These are phyloP conservation scores for Byssoonygena ceratinophila DNA, from an alignment of 2,329 filamentous ascomycete species.

Conservation along the genomic window DNA sequence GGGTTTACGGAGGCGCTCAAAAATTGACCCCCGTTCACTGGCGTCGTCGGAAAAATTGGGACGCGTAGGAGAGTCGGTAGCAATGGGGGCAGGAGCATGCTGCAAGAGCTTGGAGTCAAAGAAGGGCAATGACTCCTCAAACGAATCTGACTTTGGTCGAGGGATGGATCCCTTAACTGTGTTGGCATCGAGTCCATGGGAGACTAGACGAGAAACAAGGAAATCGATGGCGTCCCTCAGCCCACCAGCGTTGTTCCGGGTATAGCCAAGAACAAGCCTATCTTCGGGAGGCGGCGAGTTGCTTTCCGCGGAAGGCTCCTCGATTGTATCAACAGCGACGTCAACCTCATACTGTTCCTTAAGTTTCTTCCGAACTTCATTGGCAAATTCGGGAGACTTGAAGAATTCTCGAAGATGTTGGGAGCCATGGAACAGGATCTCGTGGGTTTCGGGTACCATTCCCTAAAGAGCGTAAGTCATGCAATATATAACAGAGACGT, in stretches of 20 bases:
- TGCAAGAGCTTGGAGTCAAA: conserved; percentile 96
- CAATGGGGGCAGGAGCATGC: conserved; percentile 69
- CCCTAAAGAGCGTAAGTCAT: conserved; percentile 46
- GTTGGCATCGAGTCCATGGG: conserved; percentile 75
- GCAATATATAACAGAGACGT: neutral
- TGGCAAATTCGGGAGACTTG: conserved; percentile 66
- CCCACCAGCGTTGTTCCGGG: conserved; percentile 90
- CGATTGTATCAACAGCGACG: conserved; percentile 54
- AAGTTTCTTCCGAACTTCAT: conserved; percentile 70
- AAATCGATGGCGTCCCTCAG: conserved; percentile 95
- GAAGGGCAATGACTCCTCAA: conserved; percentile 91
- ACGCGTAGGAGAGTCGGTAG: conserved; percentile 81
- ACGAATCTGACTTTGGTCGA: conserved; percentile 96
- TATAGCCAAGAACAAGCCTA: conserved; percentile 66
- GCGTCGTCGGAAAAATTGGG: conserved; percentile 71
- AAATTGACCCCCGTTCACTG: conserved; percentile 69
- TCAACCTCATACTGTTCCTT: conserved; percentile 89
- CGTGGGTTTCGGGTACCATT: conserved; percentile 95
- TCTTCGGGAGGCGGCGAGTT: conserved; percentile 40
- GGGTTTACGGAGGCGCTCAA: conserved; percentile 88
- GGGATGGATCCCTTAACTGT: conserved; percentile 90
- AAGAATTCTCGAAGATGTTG: conserved; percentile 70
- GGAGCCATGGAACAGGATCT: conserved; percentile 70
- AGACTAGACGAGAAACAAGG: conserved; percentile 72
- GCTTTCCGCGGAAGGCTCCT: conserved; percentile 28